Evolutionary conservation across 768 basidiomycete genomes (phyloP).

Genomic region (Leccinum uliginosum): DNA sequence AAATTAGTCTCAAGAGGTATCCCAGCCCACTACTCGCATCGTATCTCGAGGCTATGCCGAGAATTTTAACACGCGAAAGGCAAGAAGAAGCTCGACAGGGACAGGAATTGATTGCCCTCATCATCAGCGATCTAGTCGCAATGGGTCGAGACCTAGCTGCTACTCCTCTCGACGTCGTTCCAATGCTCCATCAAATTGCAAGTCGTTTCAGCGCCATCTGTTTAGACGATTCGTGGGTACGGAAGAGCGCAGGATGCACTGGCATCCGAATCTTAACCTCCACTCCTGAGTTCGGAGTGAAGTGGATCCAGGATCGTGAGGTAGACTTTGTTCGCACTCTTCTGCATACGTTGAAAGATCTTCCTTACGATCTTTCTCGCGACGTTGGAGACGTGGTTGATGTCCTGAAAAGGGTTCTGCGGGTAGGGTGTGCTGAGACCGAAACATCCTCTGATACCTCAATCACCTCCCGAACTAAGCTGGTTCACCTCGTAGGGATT

Average conservation of each 20-base stretch:
- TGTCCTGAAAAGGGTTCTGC: conserved; percentile 65
- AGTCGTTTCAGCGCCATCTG: conserved; percentile 82
- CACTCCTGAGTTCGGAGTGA: conserved; percentile 64
- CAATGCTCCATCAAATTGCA: conserved; percentile 76
- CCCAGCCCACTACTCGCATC: conserved; percentile 59
- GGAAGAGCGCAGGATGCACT: conserved; percentile 84
- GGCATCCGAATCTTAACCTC: conserved; percentile 80
- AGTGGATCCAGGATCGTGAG: conserved; percentile 83
- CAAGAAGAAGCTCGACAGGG: conserved; percentile 57
- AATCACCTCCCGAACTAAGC: conserved; percentile 44
- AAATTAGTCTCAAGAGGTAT: conserved; percentile 47
- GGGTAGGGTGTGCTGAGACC: conserved; percentile 50
- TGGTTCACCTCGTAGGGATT: conserved; percentile 71
- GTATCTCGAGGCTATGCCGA: conserved; percentile 77
- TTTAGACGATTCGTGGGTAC: conserved; percentile 85
- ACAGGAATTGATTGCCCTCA: conserved; percentile 51
- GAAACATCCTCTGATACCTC: conserved; percentile 44
- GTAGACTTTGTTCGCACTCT: conserved; percentile 87
- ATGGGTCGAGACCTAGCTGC: conserved; percentile 47
- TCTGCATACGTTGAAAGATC: conserved; percentile 89
- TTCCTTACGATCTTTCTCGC: conserved; percentile 83
- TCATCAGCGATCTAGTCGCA: conserved; percentile 64
- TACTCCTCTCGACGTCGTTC: conserved; percentile 51
- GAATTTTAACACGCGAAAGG: conserved; percentile 67
- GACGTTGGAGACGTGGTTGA: conserved; percentile 76